Evolutionary conservation across 148 eudicot genomes (phyloP), one percentile per base, ranked within the genome.

Genomic region (Mesembryanthemum crystallinum): DNA sequence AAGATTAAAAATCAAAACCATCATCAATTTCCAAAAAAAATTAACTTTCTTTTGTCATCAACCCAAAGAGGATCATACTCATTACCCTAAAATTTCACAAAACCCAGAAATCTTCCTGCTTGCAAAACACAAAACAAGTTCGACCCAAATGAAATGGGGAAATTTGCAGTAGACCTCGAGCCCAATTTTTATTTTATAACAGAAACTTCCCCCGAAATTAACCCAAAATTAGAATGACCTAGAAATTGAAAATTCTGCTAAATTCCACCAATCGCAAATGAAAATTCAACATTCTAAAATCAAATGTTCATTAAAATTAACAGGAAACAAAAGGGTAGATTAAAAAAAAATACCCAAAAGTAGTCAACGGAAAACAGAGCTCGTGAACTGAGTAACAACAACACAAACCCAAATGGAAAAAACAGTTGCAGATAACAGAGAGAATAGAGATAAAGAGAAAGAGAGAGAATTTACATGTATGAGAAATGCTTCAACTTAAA

Each of bases 341-440:
- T 8, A 58, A 52, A 27, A 28, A 8, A 45, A 28, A 10, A 23
- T 32, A 69, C 66, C 83, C 83, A 52, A 32, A 64, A 80, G 58
- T 59, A 67, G 76, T 75, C 82, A 80, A 75, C 75, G n/a, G 79
- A 23, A 80, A 33, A 60, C 69, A 51, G 64, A 79, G 78, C 76
- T 75, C 58, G 21, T 43, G 76, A 80, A 80, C 59, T 70, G 59
- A 74, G 84, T 63, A n/a, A n/a, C n/a, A n/a, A n/a, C n/a, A 69
- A 29, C n/a, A 77, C 27, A 68, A 3, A 21, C 49, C 8, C 35
- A 73, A 67, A 9, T 54, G 39, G 64, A 57, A 57, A 37, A 77
- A 15, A 59, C 63, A 27, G 33, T n/a, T n/a, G n/a, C n/a, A n/a
- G n/a, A n/a, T n/a, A 9, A 4, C 4, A 4, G 14, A 32, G 39